These are phyloP conservation scores for Xeromyces bisporus DNA, from an alignment of 495 filamentous ascomycete genomes.

Conservation along the genomic window DNA sequence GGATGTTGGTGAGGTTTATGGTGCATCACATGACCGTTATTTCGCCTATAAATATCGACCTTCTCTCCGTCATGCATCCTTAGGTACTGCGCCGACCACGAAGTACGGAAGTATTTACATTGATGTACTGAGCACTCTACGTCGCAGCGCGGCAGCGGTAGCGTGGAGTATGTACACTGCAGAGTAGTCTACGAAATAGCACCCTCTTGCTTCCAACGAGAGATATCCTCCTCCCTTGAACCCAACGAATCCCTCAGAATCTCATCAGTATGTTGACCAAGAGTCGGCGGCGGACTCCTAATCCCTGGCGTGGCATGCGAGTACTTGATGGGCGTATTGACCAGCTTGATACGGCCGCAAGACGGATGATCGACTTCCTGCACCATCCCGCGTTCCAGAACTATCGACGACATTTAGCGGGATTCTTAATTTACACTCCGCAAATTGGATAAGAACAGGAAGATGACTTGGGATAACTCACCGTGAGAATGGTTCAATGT, in stretches of 20 bases:
- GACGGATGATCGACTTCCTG: constrained; percentile 64
- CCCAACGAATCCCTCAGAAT: constrained; percentile 52
- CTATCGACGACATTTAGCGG: constrained; percentile 21
- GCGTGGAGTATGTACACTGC: no score
- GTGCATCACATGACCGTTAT: no score
- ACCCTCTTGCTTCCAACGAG: constrained; percentile 45
- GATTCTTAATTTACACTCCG: no score
- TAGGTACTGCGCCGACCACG: no score
- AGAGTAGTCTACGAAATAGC: constrained; percentile 39
- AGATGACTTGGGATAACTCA: constrained; percentile 13
- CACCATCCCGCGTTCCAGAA: constrained; percentile 74
- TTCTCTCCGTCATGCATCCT: no score
- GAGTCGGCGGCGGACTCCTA: constrained; percentile 60
- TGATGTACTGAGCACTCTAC: no score
- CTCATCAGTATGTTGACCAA: constrained; percentile 89
- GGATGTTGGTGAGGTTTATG: no score
- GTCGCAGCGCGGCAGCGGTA: no score
- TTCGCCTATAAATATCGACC: no score
- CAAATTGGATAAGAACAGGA: no score
- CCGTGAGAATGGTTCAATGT: constrained; percentile 73
- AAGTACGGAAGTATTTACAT: no score
- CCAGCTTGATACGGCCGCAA: constrained; percentile 73
- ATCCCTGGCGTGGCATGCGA: constrained; percentile 67
- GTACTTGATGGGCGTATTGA: constrained; percentile 95
- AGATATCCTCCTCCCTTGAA: constrained; percentile 43